A percentile compares a stretch with the other conserved stretches of the same genome.
phyloP scores from a whole-genome alignment of 345 rosid species.

The Eucalyptus melliodora region DNA sequence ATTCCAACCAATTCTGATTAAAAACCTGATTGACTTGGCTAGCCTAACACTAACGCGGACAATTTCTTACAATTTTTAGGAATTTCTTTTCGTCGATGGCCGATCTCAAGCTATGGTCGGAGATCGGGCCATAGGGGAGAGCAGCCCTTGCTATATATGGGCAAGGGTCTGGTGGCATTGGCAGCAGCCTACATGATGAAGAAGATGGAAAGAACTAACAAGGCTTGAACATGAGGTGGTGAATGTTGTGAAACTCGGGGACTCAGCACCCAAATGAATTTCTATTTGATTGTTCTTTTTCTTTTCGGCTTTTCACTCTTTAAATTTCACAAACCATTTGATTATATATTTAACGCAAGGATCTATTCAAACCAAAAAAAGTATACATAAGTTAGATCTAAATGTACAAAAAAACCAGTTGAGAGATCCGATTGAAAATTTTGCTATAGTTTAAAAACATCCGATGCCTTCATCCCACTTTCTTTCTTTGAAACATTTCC shows the following conservation, averaged over 20 bases:
- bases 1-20: too few relatives aligned
- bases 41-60: neutral
- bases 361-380: neutral
- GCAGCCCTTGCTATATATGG: neutral
- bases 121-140: neutral
- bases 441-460: neutral
- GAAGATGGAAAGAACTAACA: neutral
- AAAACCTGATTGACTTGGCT: neutral
- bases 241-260: neutral
- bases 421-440: neutral
- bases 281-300: neutral
- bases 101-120: accelerated
- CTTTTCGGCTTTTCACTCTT: neutral
- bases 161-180: neutral
- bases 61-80: neutral
- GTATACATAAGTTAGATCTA: neutral
- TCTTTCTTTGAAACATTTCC: neutral
- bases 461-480: neutral
- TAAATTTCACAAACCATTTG: neutral
- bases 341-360: neutral
- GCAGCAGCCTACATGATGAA: neutral
- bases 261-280: neutral
- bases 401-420: neutral
- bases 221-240: neutral
- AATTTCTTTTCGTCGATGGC: too few relatives aligned